phyloP scores from a whole-genome alignment of 2,329 filamentous ascomycete species.

The Cordyceps javanica region DNA sequence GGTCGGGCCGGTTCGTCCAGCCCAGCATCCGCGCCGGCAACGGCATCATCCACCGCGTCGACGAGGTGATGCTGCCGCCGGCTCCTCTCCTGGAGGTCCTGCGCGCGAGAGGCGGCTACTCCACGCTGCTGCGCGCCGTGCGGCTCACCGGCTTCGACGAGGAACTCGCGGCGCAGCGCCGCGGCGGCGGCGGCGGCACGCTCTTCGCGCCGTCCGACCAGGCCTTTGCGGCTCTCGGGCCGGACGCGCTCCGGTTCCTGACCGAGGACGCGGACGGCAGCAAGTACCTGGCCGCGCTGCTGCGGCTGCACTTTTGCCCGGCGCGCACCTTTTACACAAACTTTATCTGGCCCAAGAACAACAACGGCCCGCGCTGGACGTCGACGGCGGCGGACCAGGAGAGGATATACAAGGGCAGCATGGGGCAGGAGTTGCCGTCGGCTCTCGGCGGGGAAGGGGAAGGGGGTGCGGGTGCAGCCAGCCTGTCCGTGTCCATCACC shows the following conservation, averaged over 20 bases:
- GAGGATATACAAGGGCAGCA: background rate
- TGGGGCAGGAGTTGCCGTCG: background rate
- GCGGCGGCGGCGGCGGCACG: slow-evolving; percentile 1
- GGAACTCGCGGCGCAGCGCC: background rate
- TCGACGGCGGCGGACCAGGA: background rate
- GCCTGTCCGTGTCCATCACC: background rate
- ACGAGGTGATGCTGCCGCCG: background rate
- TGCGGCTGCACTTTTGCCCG: slow-evolving; percentile 1
- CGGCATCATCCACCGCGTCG: slow-evolving; percentile 6
- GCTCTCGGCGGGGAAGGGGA: background rate
- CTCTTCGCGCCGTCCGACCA: slow-evolving; percentile 8
- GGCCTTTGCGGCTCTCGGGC: background rate
- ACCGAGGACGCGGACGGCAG: background rate
- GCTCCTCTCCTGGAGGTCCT: background rate
- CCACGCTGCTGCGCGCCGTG: background rate
- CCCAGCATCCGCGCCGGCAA: background rate
- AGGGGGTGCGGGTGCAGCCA: background rate
- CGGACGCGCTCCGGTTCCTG: background rate
- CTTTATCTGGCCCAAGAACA: slow-evolving; percentile 9
- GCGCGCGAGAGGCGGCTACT: background rate
- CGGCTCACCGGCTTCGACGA: background rate
- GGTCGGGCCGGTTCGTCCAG: background rate
- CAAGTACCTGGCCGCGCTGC: background rate
- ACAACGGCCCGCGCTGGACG: background rate
- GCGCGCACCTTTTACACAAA: background rate